Conservation (phyloP, 225 moss, liverwort and hornwort genomes). For the Physcomitrellopsis africana region DNA sequence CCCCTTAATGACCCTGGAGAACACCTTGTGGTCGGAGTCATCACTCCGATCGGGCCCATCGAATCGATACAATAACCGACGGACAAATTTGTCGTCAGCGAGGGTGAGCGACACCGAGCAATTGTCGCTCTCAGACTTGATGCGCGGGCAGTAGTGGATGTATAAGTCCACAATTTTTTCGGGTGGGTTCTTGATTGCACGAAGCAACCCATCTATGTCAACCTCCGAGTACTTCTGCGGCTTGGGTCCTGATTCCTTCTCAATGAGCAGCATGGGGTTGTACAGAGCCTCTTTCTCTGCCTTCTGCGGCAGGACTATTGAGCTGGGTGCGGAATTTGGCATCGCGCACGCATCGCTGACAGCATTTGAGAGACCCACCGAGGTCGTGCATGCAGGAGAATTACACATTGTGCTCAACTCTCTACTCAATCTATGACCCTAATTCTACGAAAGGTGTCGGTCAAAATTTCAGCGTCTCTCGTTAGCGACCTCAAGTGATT, state of each 20-base stretch:
- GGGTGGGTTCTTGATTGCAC: constrained; percentile 51
- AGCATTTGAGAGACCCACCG: constrained; percentile 39
- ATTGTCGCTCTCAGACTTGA: constrained; percentile 66
- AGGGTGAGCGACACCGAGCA: constrained; percentile 66
- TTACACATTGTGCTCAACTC: constrained; percentile 45
- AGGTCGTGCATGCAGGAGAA: constrained; percentile 32
- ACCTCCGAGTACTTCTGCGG: constrained; percentile 67
- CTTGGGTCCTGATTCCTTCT: constrained; percentile 48
- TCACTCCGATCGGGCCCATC: constrained; percentile 34
- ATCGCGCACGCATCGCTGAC: constrained; percentile 24
- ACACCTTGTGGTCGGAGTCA: constrained; percentile 41
- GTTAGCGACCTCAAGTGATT: background rate
- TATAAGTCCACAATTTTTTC: constrained; percentile 59
- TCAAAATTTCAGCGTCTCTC: too few species aligned
- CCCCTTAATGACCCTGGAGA: constrained; percentile 50
- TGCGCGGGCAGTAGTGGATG: constrained; percentile 64
- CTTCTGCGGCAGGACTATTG: constrained; percentile 53
- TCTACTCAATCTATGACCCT: background rate
- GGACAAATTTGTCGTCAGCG: constrained; percentile 54
- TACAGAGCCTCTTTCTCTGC: constrained; percentile 49
- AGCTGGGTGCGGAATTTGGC: constrained; percentile 43
- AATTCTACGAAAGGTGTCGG: too few species aligned
- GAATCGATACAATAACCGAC: constrained; percentile 52
- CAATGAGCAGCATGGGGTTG: constrained; percentile 53
- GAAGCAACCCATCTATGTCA: constrained; percentile 56